Base-by-base conservation (phyloP, 257 asterid species). In the Striga asiatica region DNA sequence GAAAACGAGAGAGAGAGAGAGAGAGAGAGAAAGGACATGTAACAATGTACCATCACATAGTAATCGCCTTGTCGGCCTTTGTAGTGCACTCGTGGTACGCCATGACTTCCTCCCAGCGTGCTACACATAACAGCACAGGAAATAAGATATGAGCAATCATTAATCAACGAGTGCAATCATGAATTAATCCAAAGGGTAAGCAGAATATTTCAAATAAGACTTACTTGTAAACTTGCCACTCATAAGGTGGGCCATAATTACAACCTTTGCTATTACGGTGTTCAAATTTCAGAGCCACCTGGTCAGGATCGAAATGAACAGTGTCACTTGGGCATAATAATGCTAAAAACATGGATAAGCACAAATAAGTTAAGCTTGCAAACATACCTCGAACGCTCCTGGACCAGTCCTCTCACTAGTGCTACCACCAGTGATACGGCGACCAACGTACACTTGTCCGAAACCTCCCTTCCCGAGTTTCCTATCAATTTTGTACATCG, bases 401-500 rank as follows among this genome's bases (percentile, higher is more conserved):
- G 96, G 76, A 46, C 98, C 98, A 18, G 67, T 74, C 66, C 87
- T 83, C 77, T 86, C 95, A 65, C 39, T 58, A 13, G 76, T 91
- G 63, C 71, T 71, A 34, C 76, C 69, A n/a, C 83, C 84, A 58
- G 79, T 86, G 37, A 76, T 69, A 32, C 91, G 81, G 4, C 91
- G 86, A 60, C 98, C 98, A 42, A 86, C 91, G 72, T 68, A 81
- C 20, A 89, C 98, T 74, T 89, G 96, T 32, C 97, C 97, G 13
- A 89, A 89, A 18, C 97, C 95, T 64, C 97, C 97, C 72, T 89
- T 82, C n/a, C 97, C 97, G 4, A 89, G 94, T 60, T 81, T 89
- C 64, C 60, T 81, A 51, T 81, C 92, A 50, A 68, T 19, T 66
- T 43, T 75, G 67, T 89, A 89, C 64, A 65, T 20, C 5, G 95